phyloP scores from a whole-genome alignment of 345 rosid genomes.

The Euphorbia tirucalli region DNA sequence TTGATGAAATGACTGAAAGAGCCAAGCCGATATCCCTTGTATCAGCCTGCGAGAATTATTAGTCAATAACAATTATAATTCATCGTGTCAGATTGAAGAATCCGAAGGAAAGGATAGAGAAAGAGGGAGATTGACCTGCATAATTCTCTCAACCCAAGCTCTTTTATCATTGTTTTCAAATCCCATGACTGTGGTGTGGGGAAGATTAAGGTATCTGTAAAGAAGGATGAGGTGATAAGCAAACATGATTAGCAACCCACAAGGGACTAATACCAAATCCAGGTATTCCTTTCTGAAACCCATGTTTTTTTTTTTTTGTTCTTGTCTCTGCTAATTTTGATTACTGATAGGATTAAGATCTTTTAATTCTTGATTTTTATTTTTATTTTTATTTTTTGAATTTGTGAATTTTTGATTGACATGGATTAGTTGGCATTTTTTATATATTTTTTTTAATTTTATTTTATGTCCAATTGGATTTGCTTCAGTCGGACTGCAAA shows the following conservation, averaged over 20 bases:
- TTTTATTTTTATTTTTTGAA: neutral
- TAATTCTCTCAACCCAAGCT: conserved; percentile 73
- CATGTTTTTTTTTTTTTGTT: conserved; percentile 30
- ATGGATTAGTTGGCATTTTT: neutral
- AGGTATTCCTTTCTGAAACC: conserved; percentile 50
- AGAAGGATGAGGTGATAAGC: conserved; percentile 60
- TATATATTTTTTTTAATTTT: neutral
- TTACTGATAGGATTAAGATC: neutral
- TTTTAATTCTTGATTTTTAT: neutral
- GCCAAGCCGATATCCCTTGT: conserved; percentile 31
- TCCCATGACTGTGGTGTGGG: conserved; percentile 64
- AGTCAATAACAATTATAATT: neutral
- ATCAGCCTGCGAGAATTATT: conserved; percentile 32
- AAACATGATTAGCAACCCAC: conserved; percentile 53
- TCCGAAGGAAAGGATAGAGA: neutral
- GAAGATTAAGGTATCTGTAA: conserved; percentile 51
- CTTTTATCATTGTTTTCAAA: conserved; percentile 60
- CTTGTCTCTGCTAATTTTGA: neutral
- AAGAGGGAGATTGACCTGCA: conserved; percentile 41
- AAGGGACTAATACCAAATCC: conserved; percentile 71
- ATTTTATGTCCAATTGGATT: conserved; percentile 13
- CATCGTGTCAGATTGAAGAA: neutral
- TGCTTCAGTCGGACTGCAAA: conserved; percentile 10
- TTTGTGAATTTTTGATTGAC: neutral
- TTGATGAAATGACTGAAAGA: conserved; percentile 48